These are phyloP conservation scores for Starmerella stellata DNA, from an alignment of 805 yeast species.

Conservation along the genomic window DNA sequence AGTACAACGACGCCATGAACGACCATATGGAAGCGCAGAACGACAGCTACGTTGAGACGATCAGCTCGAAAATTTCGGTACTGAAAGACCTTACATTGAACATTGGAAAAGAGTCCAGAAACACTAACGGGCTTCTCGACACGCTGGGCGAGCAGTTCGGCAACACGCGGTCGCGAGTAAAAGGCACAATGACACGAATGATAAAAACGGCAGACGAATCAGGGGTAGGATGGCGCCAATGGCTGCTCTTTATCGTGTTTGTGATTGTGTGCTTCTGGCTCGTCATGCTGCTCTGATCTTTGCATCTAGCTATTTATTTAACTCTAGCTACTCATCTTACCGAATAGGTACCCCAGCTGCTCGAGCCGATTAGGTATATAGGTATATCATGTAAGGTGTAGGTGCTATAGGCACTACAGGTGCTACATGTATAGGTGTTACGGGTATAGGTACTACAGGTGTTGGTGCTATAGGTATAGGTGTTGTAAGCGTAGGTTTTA, in stretches of 20 bases:
- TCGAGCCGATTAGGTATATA: no score
- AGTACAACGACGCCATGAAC: constrained; percentile 33
- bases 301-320: background rate
- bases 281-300: constrained; percentile 22
- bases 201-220: constrained; percentile 43
- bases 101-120: constrained; percentile 50
- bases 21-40: constrained; percentile 50
- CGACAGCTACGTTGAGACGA: constrained; percentile 38
- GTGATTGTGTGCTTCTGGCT: constrained; percentile 34
- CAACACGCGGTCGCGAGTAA: constrained; percentile 30
- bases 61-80: constrained; percentile 36
- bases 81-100: constrained; percentile 37
- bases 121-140: constrained; percentile 31
- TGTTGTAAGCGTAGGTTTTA: no score
- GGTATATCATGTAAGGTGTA: no score
- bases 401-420: no score
- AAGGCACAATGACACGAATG: constrained; percentile 39
- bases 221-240: constrained; percentile 44
- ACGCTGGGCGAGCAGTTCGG: constrained; percentile 32
- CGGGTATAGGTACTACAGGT: no score
- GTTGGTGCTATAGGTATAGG: no score
- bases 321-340: background rate
- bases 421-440: no score
- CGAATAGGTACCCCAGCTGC: no score
- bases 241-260: constrained; percentile 34